Conservation (phyloP, 441 rosid genomes). For the Flueggea neowawraea region DNA sequence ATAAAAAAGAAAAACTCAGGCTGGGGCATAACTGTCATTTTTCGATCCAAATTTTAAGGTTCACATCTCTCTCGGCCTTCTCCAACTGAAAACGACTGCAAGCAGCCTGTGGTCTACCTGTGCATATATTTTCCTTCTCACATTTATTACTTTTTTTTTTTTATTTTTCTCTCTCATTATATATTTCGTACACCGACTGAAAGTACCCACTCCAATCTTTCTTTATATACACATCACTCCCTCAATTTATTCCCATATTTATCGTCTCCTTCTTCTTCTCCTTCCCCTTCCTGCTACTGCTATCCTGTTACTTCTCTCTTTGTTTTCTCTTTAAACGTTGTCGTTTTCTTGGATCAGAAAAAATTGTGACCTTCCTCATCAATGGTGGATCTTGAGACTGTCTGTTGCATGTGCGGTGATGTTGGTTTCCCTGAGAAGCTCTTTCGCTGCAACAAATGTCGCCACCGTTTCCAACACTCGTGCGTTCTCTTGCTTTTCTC, state of each 20-base stretch:
- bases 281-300: not conserved
- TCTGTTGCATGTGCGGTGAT: slow-evolving; percentile 99
- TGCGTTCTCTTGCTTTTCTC: slow-evolving; percentile 22
- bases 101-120: slow-evolving; percentile 69
- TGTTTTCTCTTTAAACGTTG: not conserved
- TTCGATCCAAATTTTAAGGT: slow-evolving; percentile 35
- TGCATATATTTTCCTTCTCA: slow-evolving; percentile 18
- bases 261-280: not conserved
- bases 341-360: not conserved
- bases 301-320: not conserved
- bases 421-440: slow-evolving; percentile 95
- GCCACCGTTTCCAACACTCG: slow-evolving; percentile 88
- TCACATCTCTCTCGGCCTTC: slow-evolving; percentile 27
- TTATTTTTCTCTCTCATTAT: slow-evolving; percentile 28
- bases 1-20: not conserved
- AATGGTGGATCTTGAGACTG: slow-evolving; percentile 77
- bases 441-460: slow-evolving; percentile 89
- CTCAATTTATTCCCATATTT: not conserved
- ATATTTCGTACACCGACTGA: slow-evolving; percentile 7
- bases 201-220: not conserved
- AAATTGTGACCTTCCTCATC: not conserved
- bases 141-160: not conserved
- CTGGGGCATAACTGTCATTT: slow-evolving; percentile 43
- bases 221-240: slow-evolving; percentile 7
- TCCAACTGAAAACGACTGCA: slow-evolving; percentile 70